Evolutionary conservation across 345 rosid genomes (phyloP).

Genomic region (Excoecaria cochinchinensis): DNA sequence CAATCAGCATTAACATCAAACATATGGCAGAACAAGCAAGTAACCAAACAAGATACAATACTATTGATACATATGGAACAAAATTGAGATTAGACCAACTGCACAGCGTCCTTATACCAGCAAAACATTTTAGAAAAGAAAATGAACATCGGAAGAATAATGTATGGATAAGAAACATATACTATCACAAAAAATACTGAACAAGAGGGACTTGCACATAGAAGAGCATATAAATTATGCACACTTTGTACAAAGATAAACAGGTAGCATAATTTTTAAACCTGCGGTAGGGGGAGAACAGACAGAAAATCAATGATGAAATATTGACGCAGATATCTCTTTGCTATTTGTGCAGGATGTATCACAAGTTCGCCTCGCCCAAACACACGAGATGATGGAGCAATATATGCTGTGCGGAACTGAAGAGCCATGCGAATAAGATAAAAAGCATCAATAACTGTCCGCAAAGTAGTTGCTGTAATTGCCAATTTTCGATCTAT

Average conservation of each 20-base stretch:
- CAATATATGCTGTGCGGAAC: slow-evolving; percentile 95
- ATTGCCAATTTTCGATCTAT: slow-evolving; percentile 73
- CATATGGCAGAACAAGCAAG: neutral
- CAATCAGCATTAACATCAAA: neutral
- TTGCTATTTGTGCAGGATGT: slow-evolving; percentile 84
- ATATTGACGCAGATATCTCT: slow-evolving; percentile 67
- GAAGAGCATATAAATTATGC: neutral
- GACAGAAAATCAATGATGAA: slow-evolving; percentile 88
- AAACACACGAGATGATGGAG: slow-evolving; percentile 94
- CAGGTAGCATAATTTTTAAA: slow-evolving; percentile 19
- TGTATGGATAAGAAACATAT: neutral
- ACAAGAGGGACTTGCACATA: neutral
- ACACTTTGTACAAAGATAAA: slow-evolving; percentile 2
- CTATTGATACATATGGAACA: neutral
- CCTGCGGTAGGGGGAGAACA: slow-evolving; percentile 94
- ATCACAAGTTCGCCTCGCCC: slow-evolving; percentile 98
- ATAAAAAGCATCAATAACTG: slow-evolving; percentile 74
- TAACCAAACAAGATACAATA: too few species aligned
- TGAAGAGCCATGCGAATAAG: slow-evolving; percentile 86
- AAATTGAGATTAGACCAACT: neutral
- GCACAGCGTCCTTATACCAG: neutral
- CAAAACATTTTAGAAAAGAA: neutral
- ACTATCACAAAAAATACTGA: neutral
- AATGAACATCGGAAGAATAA: neutral
- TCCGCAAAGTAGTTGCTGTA: slow-evolving; percentile 73